These are phyloP conservation scores for Astragalus membranaceus DNA, from an alignment of 306 rosid genomes.

Conservation along the genomic window DNA sequence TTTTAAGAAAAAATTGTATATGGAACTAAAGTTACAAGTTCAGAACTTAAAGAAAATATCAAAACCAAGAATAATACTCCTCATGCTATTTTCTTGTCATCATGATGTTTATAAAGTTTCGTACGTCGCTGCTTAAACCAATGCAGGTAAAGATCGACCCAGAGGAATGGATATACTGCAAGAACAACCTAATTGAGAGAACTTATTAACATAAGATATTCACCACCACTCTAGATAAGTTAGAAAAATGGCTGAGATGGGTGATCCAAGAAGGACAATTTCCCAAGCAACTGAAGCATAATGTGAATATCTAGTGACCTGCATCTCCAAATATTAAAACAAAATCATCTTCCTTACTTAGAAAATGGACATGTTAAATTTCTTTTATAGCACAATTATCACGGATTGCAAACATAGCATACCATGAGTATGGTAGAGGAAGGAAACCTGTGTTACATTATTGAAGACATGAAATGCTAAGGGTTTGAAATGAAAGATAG, in stretches of 20 bases:
- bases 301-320: conserved; percentile 78
- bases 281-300: conserved; percentile 67
- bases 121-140: conserved; percentile 76
- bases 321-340: too few relatives aligned
- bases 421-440: too few relatives aligned
- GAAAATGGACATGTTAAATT: too few relatives aligned
- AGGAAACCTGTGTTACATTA: too few relatives aligned
- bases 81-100: neutral
- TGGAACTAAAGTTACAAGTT: conserved; percentile 1
- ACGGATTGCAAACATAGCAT: too few relatives aligned
- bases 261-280: conserved; percentile 79
- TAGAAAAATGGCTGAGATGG: conserved; percentile 60
- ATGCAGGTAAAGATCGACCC: conserved; percentile 79
- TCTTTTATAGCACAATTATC: too few relatives aligned
- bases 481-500: too few relatives aligned
- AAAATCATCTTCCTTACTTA: too few relatives aligned
- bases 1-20: neutral
- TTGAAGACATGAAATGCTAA: too few relatives aligned
- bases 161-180: conserved; percentile 60
- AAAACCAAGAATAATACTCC: too few relatives aligned
- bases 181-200: conserved; percentile 58
- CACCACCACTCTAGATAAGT: neutral
- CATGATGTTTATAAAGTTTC: conserved; percentile 49
- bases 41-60: neutral
- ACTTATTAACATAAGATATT: neutral